Percentiles rank a stretch among this genome's conserved stretches.
Conservation (phyloP, 2,329 filamentous ascomycete species). For the Neodidymelliopsis sp. region DNA sequence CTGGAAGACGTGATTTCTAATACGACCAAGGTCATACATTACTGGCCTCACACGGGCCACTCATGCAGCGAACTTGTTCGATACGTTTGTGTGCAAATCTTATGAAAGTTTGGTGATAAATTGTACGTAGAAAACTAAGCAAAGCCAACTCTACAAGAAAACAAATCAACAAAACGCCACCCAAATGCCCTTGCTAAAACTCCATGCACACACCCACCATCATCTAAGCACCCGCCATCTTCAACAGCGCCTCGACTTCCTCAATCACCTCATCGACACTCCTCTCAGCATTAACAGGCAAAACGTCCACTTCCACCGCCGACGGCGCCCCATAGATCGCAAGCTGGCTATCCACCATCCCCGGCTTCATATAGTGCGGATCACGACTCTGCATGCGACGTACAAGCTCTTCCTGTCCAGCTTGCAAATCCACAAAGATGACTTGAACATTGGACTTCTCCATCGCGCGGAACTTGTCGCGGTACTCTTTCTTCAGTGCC, state of each 20-base stretch:
- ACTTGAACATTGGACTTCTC: conserved; percentile 25
- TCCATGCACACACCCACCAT: neutral
- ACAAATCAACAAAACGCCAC: neutral
- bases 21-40: no score
- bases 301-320: conserved; percentile 45
- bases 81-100: no score
- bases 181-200: neutral
- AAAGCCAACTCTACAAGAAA: no score
- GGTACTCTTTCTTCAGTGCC: conserved; percentile 46
- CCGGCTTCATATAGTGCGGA: conserved; percentile 49
- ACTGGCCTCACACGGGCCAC: no score
- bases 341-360: conserved; percentile 49
- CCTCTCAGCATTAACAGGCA: conserved; percentile 39
- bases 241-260: conserved; percentile 36
- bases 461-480: conserved; percentile 41
- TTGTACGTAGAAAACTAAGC: no score
- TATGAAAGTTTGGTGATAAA: no score
- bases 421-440: conserved; percentile 50
- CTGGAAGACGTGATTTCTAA: no score
- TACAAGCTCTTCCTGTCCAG: conserved; percentile 36
- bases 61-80: no score
- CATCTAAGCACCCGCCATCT: conserved; percentile 11
- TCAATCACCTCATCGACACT: conserved; percentile 15
- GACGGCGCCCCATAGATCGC: conserved; percentile 39
- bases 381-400: conserved; percentile 36